Evolutionary conservation across 1,284 basidiomycete species (phyloP).

Genomic region (Stygiomarasmius scandens): DNA sequence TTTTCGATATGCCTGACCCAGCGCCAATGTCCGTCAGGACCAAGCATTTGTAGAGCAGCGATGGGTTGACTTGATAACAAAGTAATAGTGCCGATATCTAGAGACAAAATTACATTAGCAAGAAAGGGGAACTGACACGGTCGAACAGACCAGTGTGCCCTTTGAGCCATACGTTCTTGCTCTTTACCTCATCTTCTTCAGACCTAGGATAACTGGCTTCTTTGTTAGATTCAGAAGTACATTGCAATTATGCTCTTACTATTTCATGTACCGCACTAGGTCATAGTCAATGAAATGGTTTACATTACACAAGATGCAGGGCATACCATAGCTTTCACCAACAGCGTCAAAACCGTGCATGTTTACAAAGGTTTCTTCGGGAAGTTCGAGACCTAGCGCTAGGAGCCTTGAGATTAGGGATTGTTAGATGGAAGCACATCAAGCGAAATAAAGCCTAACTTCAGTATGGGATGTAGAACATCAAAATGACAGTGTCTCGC

Average conservation of each 20-base stretch:
- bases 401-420: slow-evolving; percentile 50
- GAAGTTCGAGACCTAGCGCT: slow-evolving; percentile 60
- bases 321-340: slow-evolving; percentile 50
- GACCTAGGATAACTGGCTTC: slow-evolving; percentile 42
- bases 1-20: slow-evolving; percentile 18
- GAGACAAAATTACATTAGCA: background rate
- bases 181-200: slow-evolving; percentile 45
- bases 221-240: background rate
- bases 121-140: background rate
- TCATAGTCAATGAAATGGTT: slow-evolving; percentile 54
- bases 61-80: slow-evolving; percentile 39
- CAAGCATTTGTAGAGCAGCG: slow-evolving; percentile 14
- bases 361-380: slow-evolving; percentile 55
- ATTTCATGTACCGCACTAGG: slow-evolving; percentile 59
- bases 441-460: slow-evolving; percentile 31
- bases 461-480: slow-evolving; percentile 53
- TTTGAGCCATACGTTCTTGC: slow-evolving; percentile 48
- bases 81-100: slow-evolving; percentile 61
- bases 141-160: slow-evolving; percentile 48
- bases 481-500: slow-evolving; percentile 52
- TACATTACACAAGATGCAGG: too few relatives aligned
- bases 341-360: slow-evolving; percentile 49
- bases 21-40: slow-evolving; percentile 11
- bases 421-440: too few relatives aligned
- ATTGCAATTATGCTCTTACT: slow-evolving; percentile 32